A percentile compares a stretch with the other conserved stretches of the same genome.
phyloP scores from a whole-genome alignment of 306 rosid genomes.

The Pyrus pyrifolia region DNA sequence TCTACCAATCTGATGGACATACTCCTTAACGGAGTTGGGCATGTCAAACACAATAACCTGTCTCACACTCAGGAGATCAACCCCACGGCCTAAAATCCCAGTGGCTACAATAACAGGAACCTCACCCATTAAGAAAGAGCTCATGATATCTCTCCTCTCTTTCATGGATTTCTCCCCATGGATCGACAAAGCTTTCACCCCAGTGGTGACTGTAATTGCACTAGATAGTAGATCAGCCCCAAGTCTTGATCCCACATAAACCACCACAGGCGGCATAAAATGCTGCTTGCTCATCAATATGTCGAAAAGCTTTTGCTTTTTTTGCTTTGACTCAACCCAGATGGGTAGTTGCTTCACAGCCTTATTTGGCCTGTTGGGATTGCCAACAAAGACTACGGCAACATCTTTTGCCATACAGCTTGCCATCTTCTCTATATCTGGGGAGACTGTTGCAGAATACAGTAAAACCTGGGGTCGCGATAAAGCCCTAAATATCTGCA shows the following conservation, averaged over 20 bases:
- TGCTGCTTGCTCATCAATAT: conserved; percentile 58
- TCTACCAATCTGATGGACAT: conserved; percentile 81
- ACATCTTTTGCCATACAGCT: conserved; percentile 43
- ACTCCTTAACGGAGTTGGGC: conserved; percentile 76
- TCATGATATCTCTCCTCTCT: conserved; percentile 79
- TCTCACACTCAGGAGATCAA: conserved; percentile 69
- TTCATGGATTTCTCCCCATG: conserved; percentile 86
- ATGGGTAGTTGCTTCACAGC: conserved; percentile 76
- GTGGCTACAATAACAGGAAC: conserved; percentile 78
- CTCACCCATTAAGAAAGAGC: conserved; percentile 55
- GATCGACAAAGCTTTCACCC: conserved; percentile 56
- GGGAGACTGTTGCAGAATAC: conserved; percentile 78
- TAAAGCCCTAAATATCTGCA: conserved; percentile 64
- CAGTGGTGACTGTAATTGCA: conserved; percentile 62
- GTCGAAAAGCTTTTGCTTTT: conserved; percentile 79
- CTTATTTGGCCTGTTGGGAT: conserved; percentile 61
- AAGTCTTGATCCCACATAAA: conserved; percentile 65
- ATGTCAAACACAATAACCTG: conserved; percentile 79
- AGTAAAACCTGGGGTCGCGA: conserved; percentile 72
- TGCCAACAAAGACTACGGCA: conserved; percentile 50
- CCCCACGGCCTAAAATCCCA: conserved; percentile 78
- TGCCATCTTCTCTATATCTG: conserved; percentile 59
- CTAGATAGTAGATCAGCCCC: conserved; percentile 82
- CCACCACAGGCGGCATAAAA: conserved; percentile 69
- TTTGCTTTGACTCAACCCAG: conserved; percentile 76